Evolutionary conservation across 2,329 filamentous ascomycete species (phyloP).

Genomic region (Cordyceps cateniannulata): DNA sequence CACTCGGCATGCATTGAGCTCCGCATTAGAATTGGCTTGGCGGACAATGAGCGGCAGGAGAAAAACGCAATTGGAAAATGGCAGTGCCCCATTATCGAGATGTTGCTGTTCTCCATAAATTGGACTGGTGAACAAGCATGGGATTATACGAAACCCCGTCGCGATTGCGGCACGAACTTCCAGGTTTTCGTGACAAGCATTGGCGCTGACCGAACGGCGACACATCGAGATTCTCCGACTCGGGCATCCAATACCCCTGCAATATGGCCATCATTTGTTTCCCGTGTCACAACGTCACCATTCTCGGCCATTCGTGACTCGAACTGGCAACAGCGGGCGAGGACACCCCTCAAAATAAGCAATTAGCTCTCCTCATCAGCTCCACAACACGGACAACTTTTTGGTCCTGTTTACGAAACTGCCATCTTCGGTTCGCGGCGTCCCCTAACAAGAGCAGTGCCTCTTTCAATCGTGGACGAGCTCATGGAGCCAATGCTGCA

Average conservation of each 20-base stretch:
- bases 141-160: not conserved
- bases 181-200: not conserved
- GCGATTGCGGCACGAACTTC: not conserved
- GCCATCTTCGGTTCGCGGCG: not conserved
- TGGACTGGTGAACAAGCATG: not conserved
- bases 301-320: not conserved
- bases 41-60: not conserved
- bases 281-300: not conserved
- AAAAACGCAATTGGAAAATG: not conserved
- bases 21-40: not conserved
- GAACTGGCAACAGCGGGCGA: not conserved
- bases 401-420: not conserved
- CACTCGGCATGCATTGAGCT: not conserved
- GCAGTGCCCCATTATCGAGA: not conserved
- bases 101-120: constrained; percentile 5
- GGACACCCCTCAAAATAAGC: not conserved
- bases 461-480: not conserved
- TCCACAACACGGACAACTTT: not conserved
- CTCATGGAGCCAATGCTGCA: not conserved
- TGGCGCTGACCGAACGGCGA: not conserved
- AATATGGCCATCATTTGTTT: not conserved
- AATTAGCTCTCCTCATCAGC: not conserved
- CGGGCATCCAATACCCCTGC: not conserved
- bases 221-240: not conserved
- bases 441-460: not conserved